Base-by-base conservation (phyloP, 805 yeast genomes). In the Yamadazyma sp. region DNA sequence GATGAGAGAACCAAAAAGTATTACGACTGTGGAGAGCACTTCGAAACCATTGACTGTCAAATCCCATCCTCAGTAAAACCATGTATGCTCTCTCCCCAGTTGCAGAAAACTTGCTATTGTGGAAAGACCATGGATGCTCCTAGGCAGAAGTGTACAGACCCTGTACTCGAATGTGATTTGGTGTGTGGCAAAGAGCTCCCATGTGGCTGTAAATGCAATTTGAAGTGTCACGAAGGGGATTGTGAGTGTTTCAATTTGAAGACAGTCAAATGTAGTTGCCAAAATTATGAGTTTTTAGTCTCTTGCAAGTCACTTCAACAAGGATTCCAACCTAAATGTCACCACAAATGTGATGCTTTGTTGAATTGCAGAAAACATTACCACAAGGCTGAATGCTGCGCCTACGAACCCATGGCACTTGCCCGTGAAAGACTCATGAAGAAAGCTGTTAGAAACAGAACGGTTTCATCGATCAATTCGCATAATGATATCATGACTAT, bases 281-380 rank as follows among this genome's bases (percentile, higher is more conserved):
- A 76, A 1, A 70, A 70, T 49, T 63, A 71, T 20, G 54, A 62
- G n/a, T 85, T 64, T 54, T 53, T 70, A 5, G 82, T 82, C 5
- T 81, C 91, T 0, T 87, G 95, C 54, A 60, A 59, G 32, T 75
- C 82, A 42, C 45, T 70, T n/a, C 73, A 64, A 35, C 50, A 61
- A 3, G 83, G 81, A 0, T 57, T 62, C 23, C 47, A 43, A 7
- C 88, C 96, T 12, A 63, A 58, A 21, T 89, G 97, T 62, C 60
- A 58, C 4, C 78, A 80, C 34, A 82, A 81, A 53, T 90, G 96
- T 59, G 75, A 78, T 30, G 84, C 88, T 0, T 60, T 80, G 33
- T 71, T 84, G 59, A 84, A 80, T 43, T 89, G 97, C 57, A 77
- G 91, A 43, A 77, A 87, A 42, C 97, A 89, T 61, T 70, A 80